Evolutionary conservation across 345 rosid genomes (phyloP), one percentile per base, ranked within the genome.

Genomic region (thale cress (Arabidopsis thaliana)): DNA sequence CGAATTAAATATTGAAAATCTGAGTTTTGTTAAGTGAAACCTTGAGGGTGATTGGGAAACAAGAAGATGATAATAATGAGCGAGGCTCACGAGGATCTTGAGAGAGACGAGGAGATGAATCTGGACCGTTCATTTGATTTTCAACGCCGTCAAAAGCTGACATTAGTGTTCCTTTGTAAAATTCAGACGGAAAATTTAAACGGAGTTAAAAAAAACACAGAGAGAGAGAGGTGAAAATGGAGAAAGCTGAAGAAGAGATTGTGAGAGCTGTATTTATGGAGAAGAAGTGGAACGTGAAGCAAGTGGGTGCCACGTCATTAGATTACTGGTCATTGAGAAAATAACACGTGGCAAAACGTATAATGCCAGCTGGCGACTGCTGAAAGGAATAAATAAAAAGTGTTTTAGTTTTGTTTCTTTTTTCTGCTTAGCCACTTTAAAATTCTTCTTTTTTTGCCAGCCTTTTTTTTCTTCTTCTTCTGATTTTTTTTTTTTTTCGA

Each of bases 41-140:
- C 97, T 85, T 85, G 75, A 93, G 93, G 69, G 96, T 80, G 80
- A 93, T 84, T n/a, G 97, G 97, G 59, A 65, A 85, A 67, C 82
- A 83, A 63, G 90, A 79, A 55, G 95, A 40, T 65, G 81, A 63
- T 78, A 89, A 76, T 1, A 89, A 76, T 1, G 88, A 83, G 65
- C 74, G 80, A 57, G 61, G 56, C 9, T 71, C 86, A 79, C 79
- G 81, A 32, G 84, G 61, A 59, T 84, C 84, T 67, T 79, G 87
- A 81, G 88, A 37, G 60, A 10, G 30, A 62, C 58, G 51, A 20
- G 52, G 60, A 50, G 85, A 52, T 53, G 44, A 84, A 79, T 83
- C 81, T 8, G 72, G 78, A 46, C 83, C 81, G 71, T 81, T 79
- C 53, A 55, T 48, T 57, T 59, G 84, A 68, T 68, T 81, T 41